Evolutionary conservation across 805 yeast genomes (phyloP), one percentile per base, ranked within the genome.

Genomic region (Cyberlindnera maclurae): DNA sequence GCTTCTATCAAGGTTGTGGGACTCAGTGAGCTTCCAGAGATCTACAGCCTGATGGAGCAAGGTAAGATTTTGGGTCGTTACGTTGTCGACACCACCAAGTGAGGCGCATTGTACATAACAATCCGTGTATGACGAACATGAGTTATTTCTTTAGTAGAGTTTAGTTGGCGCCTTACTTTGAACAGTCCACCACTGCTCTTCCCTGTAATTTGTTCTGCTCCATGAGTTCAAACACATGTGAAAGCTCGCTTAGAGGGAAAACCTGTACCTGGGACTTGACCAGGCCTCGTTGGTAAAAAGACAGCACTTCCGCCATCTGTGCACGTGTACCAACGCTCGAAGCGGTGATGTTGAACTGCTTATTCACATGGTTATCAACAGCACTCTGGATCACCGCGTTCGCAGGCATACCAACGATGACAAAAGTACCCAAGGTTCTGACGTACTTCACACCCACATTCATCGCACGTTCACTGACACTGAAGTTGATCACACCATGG

Each of bases 131-230:
- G 28, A 26, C n/a, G n/a, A n/a, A n/a, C n/a, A n/a, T n/a, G n/a
- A n/a, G n/a, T n/a, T n/a, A n/a, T n/a, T n/a, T n/a, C n/a, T n/a
- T n/a, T n/a, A n/a, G n/a, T n/a, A n/a, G n/a, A n/a, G n/a, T n/a
- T n/a, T n/a, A n/a, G n/a, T n/a, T n/a, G n/a, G n/a, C n/a, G n/a
- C 29, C 11, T 16, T 15, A 33, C n/a, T 13, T 33, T 11, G 30
- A 33, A 26, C 84, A 80, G 64, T 87, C 95, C 44, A 86, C 78
- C 39, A 86, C 96, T 53, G 79, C 78, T 65, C 96, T 76, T 47
- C 96, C 96, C 47, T 60, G 44, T 44, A 75, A 67, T 57, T 70
- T 66, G 40, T 75, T 75, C 45, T 67, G 55, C 53, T 70, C 74
- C 81, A 75, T 75, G 59, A 71, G 57, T 34, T 68, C 67, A 60